Evolutionary conservation across 176 grass and related monocot genomes (phyloP).

Genomic region (Paspalum notatum): DNA sequence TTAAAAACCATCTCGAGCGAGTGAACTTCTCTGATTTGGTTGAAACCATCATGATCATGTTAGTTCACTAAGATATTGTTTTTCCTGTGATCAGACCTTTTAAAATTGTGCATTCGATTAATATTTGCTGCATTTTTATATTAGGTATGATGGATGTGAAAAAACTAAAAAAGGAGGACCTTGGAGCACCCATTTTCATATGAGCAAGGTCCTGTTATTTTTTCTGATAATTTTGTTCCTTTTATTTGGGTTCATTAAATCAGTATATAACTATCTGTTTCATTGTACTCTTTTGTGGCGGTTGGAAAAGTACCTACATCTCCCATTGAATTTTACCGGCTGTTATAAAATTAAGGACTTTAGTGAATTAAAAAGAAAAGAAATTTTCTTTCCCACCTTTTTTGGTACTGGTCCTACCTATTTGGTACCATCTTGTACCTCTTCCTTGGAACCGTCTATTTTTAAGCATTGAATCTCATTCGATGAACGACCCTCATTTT

Average conservation of each 20-base stretch:
- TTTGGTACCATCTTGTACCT: too few species aligned
- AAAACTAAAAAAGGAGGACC: slow-evolving; percentile 53
- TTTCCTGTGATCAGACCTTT: slow-evolving; percentile 28
- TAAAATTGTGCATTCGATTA: slow-evolving; percentile 36
- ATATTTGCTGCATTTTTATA: slow-evolving; percentile 34
- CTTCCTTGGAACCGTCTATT: too few species aligned
- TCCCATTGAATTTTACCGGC: too few species aligned
- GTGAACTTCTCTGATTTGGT: slow-evolving; percentile 87
- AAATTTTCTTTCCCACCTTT: too few species aligned
- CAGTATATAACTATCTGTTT: slow-evolving; percentile 24
- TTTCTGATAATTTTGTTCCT: slow-evolving; percentile 14
- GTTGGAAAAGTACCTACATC: too few species aligned
- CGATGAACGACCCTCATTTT: too few species aligned
- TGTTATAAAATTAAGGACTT: too few species aligned
- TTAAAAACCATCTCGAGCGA: slow-evolving; percentile 82
- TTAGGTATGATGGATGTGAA: slow-evolving; percentile 55
- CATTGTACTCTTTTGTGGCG: not conserved
- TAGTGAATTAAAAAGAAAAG: too few species aligned
- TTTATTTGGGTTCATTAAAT: not conserved
- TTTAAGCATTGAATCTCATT: too few species aligned
- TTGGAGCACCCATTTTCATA: slow-evolving; percentile 88
- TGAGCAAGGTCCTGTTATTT: slow-evolving; percentile 63
- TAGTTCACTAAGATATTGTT: slow-evolving; percentile 44
- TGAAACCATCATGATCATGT: slow-evolving; percentile 74
- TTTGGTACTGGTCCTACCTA: too few species aligned